A percentile compares a stretch with the other conserved stretches of the same genome.
Evolutionary conservation across 2,329 filamentous ascomycete genomes (phyloP).

Genomic region (Mariannaea sp.): DNA sequence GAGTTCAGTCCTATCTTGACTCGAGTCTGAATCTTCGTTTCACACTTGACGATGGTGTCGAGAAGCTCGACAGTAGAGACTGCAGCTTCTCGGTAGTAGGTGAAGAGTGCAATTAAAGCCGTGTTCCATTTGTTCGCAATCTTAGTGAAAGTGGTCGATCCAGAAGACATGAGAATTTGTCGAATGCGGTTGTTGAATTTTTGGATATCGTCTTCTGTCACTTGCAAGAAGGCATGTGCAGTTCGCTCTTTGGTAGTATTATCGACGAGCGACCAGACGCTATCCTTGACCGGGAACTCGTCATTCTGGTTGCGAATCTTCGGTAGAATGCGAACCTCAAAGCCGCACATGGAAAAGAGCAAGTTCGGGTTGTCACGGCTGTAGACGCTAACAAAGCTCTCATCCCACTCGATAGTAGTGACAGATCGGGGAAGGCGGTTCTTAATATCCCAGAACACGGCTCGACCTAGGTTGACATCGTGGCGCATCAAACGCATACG

Average conservation of each 20-base stretch:
- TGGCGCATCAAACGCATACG: constrained; percentile 98
- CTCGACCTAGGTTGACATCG: constrained; percentile 95
- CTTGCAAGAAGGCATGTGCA: constrained; percentile 95
- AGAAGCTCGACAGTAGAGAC: constrained; percentile 93
- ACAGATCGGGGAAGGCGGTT: constrained; percentile 92
- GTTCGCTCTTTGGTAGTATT: constrained; percentile 97
- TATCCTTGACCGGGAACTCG: constrained; percentile 96
- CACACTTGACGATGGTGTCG: constrained; percentile 98
- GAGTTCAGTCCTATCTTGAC: constrained; percentile 99
- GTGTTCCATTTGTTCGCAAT: constrained; percentile 99
- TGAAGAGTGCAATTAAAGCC: constrained; percentile 93
- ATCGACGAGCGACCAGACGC: constrained; percentile 96
- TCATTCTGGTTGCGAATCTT: constrained; percentile 95
- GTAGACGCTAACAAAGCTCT: constrained; percentile 97
- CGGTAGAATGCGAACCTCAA: constrained; percentile 93
- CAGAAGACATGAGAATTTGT: constrained; percentile 98
- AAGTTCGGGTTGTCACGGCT: constrained; percentile 97
- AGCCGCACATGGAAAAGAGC: constrained; percentile 96
- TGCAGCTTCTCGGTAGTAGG: constrained; percentile 96
- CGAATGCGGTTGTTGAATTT: constrained; percentile 99
- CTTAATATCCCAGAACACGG: constrained; percentile 99
- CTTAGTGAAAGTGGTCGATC: constrained; percentile 99
- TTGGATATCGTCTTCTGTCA: constrained; percentile 95
- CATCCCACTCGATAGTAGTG: constrained; percentile 98
- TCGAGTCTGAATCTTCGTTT: constrained; percentile 98